Base-by-base conservation (phyloP, 2,329 filamentous ascomycete species). In the Talaromyces sp. region DNA sequence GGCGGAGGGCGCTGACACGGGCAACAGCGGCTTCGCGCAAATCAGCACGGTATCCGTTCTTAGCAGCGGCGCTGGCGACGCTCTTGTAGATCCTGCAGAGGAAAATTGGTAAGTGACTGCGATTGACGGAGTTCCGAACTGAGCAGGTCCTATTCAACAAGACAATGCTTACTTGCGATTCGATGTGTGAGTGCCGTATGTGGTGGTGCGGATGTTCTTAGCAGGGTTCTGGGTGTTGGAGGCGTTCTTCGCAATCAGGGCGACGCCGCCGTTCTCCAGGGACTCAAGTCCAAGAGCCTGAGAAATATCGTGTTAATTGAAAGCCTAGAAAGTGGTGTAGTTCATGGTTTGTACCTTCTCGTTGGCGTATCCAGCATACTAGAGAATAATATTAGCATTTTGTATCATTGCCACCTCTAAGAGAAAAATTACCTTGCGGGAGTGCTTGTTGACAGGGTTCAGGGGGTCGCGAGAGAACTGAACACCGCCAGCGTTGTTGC, bases 381-480 rank as follows among this genome's bases (percentile, higher is more conserved):
- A 75, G 24, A 55, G 62, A 62, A 60, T 43, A 29, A 63, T 31
- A 54, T 74, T 60, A 72, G 67, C 63, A 43, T 56, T 58, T 61
- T 29, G 58, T 61, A 41, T 32, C 26, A 59, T 59, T 50, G 51
- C 24, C 26, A n/a, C 24, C 26, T 21, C 38, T 46, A 7, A 41
- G 32, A 19, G 24, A 12, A 24, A 19, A 59, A 12, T 31, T 69
- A 94, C 91, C 88, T 96, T 97, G 83, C 91, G 89, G 72, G 85
- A 88, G 84, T 96, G 89, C 81, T 88, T 83, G 88, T 97, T 97
- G 78, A 81, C 84, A 80, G 97, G 81, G 87, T 97, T 99, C 70
- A 97, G 81, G 72, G 92, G 91, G 77, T 97, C 93, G 72, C 90
- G 89, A 70, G 93, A 97, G 85, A 99, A 92, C 81, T 90, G 89